Conservation (phyloP, 2,329 filamentous ascomycete genomes). For the Pezicula carpinea region DNA sequence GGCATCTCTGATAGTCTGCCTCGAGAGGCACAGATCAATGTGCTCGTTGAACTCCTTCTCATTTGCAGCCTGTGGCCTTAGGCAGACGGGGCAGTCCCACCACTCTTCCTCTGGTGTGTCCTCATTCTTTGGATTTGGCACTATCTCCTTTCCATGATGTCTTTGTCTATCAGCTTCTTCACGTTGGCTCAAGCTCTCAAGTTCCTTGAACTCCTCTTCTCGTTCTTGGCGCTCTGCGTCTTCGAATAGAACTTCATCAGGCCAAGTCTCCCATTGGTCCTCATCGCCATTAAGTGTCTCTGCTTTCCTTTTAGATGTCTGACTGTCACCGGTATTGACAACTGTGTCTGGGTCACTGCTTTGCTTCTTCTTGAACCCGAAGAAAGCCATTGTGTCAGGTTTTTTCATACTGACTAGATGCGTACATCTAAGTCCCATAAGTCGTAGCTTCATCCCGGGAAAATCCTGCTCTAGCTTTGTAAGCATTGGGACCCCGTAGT, state of each 20-base stretch:
- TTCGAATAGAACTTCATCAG: conserved; percentile 59
- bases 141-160: conserved; percentile 48
- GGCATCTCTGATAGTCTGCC: conserved; percentile 78
- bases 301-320: conserved; percentile 32
- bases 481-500: conserved; percentile 76
- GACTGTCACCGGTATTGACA: conserved; percentile 14
- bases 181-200: conserved; percentile 60
- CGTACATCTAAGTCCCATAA: conserved; percentile 88
- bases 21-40: conserved; percentile 86
- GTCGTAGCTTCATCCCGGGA: conserved; percentile 69
- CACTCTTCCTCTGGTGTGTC: conserved; percentile 36
- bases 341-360: conserved; percentile 11
- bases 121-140: conserved; percentile 37
- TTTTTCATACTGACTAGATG: conserved; percentile 84
- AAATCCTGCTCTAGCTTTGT: conserved; percentile 79
- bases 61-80: conserved; percentile 67
- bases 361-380: conserved; percentile 52
- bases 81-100: conserved; percentile 89
- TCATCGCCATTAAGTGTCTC: conserved; percentile 36
- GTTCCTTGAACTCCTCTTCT: conserved; percentile 55
- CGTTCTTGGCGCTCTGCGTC: conserved; percentile 54
- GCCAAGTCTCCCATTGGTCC: conserved; percentile 61
- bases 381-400: conserved; percentile 71
- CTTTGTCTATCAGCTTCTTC: conserved; percentile 30
- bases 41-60: conserved; percentile 83